Evolutionary conservation across 2,329 filamentous ascomycete species (phyloP), one percentile per base, ranked within the genome.

Genomic region (Talaromyces sp.): DNA sequence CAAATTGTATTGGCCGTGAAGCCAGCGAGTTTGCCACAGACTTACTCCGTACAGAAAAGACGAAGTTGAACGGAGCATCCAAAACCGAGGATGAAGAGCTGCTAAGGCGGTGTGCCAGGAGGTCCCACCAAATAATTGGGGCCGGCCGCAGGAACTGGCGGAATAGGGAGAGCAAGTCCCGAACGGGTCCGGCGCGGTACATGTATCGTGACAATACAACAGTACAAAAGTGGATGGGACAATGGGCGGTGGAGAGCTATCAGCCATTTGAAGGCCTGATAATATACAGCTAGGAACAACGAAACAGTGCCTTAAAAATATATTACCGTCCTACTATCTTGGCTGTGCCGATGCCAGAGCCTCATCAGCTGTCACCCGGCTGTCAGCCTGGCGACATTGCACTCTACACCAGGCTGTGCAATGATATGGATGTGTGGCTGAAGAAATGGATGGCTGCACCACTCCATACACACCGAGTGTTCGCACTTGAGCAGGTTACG

Each of bases 121-220:
- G n/a, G 31, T 56, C 31, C 50, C 52, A 56, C 31, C 50, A 56
- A 56, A 56, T 56, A 37, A 56, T 37, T 56, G 52, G 52, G 52
- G 33, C 52, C n/a, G 52, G 52, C 52, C 33, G 52, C 52, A 56
- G 52, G 52, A 56, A 56, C 52, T 56, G 52, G 52, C 31, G 52
- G 52, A 39, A 56, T 22, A 35, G 31, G 8, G 27, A 54, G 10
- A 56, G 10, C 10, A 9, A 56, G 52, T 14, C 33, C 52, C 33
- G 52, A 37, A 54, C 50, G 27, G 27, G 48, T 52, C 48, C 48
- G 48, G 27, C 48, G 16, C 43, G 19, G 19, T 47, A 47, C 43
- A 19, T 33, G 50, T 56, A 39, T 56, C 2, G n/a, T 37, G 22
- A 22, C 52, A 24, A 33, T 56, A 56, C 33, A 33, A 7, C 8